phyloP scores from a whole-genome alignment of 306 rosid species.

The Ormosia emarginata region DNA sequence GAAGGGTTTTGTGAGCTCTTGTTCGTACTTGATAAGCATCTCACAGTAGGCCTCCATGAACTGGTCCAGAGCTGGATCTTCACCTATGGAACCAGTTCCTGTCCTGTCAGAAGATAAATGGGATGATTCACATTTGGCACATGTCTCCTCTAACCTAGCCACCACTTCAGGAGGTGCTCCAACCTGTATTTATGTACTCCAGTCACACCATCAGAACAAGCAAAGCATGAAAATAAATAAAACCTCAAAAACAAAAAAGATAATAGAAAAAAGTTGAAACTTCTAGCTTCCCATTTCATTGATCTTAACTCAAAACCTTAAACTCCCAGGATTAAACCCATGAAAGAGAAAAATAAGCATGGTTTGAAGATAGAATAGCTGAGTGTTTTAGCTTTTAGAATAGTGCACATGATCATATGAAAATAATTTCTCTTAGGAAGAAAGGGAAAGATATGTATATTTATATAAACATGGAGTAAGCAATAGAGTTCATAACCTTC shows the following conservation, averaged over 20 bases:
- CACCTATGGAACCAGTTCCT: slow-evolving; percentile 34
- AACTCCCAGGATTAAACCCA: too few species aligned
- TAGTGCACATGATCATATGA: background rate
- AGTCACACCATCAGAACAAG: background rate
- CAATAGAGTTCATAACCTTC: slow-evolving; percentile 57
- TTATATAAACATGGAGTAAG: background rate
- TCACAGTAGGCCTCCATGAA: slow-evolving; percentile 99
- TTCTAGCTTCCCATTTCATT: background rate
- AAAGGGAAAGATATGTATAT: background rate
- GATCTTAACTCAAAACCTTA: background rate
- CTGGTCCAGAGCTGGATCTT: slow-evolving; percentile 77
- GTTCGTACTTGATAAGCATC: slow-evolving; percentile 92
- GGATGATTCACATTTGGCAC: slow-evolving; percentile 37
- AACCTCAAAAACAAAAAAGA: slow-evolving; percentile 26
- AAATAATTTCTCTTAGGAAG: background rate
- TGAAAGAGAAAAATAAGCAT: background rate
- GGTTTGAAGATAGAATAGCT: background rate
- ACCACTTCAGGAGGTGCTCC: slow-evolving; percentile 97
- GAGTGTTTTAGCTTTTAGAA: background rate
- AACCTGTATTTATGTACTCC: slow-evolving; percentile 37
- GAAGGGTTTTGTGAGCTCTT: slow-evolving; percentile 89
- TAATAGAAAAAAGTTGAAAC: slow-evolving; percentile 39
- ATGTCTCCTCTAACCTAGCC: slow-evolving; percentile 73
- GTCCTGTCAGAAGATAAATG: slow-evolving; percentile 31
- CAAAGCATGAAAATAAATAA: slow-evolving; percentile 21